Base-by-base conservation (phyloP, 2,329 filamentous ascomycete genomes). In the Sclerotinia minor region DNA sequence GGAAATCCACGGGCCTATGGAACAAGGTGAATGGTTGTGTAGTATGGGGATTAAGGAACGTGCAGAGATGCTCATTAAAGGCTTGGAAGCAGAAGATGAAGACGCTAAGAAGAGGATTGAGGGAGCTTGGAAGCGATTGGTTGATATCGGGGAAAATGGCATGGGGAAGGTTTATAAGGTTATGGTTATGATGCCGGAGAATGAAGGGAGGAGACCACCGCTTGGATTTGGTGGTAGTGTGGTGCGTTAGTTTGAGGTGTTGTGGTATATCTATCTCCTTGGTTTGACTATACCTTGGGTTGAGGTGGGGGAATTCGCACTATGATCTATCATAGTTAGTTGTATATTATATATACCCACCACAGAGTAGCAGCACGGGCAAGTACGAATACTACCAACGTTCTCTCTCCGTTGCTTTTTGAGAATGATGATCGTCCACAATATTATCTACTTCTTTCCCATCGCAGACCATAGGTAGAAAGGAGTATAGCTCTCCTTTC, bases 111-210 rank as follows among this genome's bases (percentile, higher is more conserved):
- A 82, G 72, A 86, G 87, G 64, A 82, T 97, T 44, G 87, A 92
- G 71, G 85, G 82, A 70, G 89, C 90, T 0, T 96, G 92, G 87
- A 89, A 87, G 80, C 83, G 95, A 70, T 81, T 99, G 64, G 87
- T 97, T n/a, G 94, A 97, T 78, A 83, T 87, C 53, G 89, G 91
- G 0, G 90, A 88, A 1, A 88, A 87, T 64, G 94, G 93, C 0
- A 99, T 99, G 95, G 95, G 95, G 0, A 94, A 89, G 80, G 82
- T 97, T 29, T 99, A 99, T 78, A 97, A 98, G 80, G 94, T 88
- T 32, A 84, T 99, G 84, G 92, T 94, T 17, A 92, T 99, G 74
- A 77, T 98, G 74, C 95, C 95, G 0, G 90, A 94, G 78, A 92
- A 91, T 71, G 85, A 83, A 47, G 89, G 90, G 1, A 84, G 82